These are phyloP conservation scores for Kuraishia ogatae DNA, from an alignment of 805 yeast genomes.

Conservation along the genomic window DNA sequence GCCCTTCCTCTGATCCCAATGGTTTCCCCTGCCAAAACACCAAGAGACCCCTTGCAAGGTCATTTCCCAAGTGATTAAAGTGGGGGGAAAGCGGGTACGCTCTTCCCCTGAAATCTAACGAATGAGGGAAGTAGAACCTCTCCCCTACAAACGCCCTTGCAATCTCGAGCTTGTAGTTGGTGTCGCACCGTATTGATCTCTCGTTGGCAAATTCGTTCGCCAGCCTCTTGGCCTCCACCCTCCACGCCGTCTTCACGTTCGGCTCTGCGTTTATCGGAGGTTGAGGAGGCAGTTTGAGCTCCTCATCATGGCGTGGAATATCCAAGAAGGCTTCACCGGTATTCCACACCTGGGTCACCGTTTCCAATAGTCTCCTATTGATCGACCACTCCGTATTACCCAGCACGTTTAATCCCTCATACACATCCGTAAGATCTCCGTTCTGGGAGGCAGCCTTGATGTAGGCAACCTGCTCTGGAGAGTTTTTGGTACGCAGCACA, in stretches of 20 bases:
- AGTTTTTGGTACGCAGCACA: constrained; percentile 70
- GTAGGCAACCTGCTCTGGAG: constrained; percentile 87
- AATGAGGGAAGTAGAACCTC: constrained; percentile 70
- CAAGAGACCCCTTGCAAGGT: constrained; percentile 63
- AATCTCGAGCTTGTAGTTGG: constrained; percentile 88
- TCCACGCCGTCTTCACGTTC: constrained; percentile 57
- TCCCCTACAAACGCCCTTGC: constrained; percentile 89
- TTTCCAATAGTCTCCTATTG: constrained; percentile 58
- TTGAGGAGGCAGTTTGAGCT: constrained; percentile 39
- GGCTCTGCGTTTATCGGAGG: constrained; percentile 64
- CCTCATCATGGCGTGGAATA: constrained; percentile 47
- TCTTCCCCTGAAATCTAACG: constrained; percentile 76
- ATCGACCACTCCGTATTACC: constrained; percentile 93
- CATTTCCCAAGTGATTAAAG: constrained; percentile 75
- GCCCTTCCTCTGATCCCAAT: constrained; percentile 49
- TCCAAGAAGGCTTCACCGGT: constrained; percentile 67
- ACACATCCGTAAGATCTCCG: constrained; percentile 56
- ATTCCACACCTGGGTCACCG: constrained; percentile 81
- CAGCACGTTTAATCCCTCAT: constrained; percentile 74
- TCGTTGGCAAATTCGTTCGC: constrained; percentile 54
- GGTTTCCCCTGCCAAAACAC: constrained; percentile 71
- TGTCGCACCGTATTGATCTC: constrained; percentile 87
- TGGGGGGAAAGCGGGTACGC: constrained; percentile 78
- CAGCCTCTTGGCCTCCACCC: constrained; percentile 45
- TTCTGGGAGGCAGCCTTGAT: constrained; percentile 75